Evolutionary conservation across 495 filamentous ascomycete species (phyloP), one percentile per base, ranked within the genome.

Genomic region (Lophiotrema nucula): DNA sequence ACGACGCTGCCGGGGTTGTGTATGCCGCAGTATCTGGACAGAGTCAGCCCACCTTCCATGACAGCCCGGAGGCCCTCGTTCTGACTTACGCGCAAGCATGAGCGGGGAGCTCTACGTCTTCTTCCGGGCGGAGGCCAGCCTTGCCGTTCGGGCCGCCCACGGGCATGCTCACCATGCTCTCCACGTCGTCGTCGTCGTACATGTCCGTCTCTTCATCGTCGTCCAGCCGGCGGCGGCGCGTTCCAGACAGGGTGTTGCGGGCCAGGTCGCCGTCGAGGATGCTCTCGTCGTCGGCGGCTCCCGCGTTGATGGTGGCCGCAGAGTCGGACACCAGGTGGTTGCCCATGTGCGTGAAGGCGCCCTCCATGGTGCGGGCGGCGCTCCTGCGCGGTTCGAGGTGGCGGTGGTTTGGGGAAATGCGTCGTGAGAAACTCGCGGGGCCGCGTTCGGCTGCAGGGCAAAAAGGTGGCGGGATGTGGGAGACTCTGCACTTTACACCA

Each of bases 1-100:
- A 97, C 93, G 49, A 97, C 95, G 61, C 90, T 92, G 68, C 87
- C 86, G 11, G 92, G 83, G 58, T 93, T 95, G 72, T 99, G 93
- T 59, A 99, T 99, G 51, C 93, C 93, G 68, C 93, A 99, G 72
- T 99, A 98, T 46, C 90, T 95, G 64, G 18, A 50, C 24, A 64
- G 57, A n/a, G n/a, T n/a, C n/a, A n/a, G n/a, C n/a, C n/a, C n/a
- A n/a, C n/a, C n/a, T n/a, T n/a, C n/a, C n/a, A n/a, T n/a, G n/a
- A n/a, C n/a, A n/a, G n/a, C n/a, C n/a, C n/a, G n/a, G n/a, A n/a
- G n/a, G n/a, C n/a, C n/a, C 24, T 46, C 13, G 23, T 41, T 31
- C 49, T 28, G 16, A 86, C 90, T 79, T 79, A 95, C 84, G 93
- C 90, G 89, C 93, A 99, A 57, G 93, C 93, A 80, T 99, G 92